Conservation (phyloP, 805 yeast species). For the Saccharomycopsis sp. region DNA sequence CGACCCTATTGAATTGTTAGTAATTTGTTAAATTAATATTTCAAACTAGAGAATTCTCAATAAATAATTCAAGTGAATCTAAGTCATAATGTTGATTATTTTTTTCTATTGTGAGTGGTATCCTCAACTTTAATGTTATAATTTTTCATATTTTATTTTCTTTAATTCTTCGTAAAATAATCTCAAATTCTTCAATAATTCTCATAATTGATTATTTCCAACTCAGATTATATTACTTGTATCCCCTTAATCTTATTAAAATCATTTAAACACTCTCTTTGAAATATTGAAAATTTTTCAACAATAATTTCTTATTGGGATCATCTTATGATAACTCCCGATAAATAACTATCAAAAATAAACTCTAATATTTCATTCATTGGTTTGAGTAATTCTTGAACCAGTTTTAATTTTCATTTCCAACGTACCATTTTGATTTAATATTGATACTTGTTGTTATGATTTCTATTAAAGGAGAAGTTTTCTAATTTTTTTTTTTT, state of each 20-base stretch:
- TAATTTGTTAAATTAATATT: constrained; percentile 1
- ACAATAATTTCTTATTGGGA: not conserved
- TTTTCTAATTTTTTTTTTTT: no score
- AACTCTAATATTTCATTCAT: no score
- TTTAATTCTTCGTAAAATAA: not conserved
- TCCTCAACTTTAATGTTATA: not conserved
- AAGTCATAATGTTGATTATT: not conserved
- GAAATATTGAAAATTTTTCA: not conserved
- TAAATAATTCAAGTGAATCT: not conserved
- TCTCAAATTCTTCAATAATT: not conserved
- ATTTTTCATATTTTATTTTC: not conserved
- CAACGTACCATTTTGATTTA: not conserved
- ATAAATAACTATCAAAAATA: no score
- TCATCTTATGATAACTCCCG: not conserved
- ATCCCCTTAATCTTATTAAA: not conserved
- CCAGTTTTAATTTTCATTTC: not conserved
- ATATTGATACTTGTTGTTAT: not conserved
- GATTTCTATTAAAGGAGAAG: not conserved
- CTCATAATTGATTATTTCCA: not conserved
- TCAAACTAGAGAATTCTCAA: no score
- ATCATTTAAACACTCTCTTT: not conserved
- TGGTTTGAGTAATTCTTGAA: not conserved
- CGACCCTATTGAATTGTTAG: constrained; percentile 68
- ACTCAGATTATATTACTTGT: not conserved
- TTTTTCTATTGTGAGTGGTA: not conserved